Evolutionary conservation across 805 yeast species (phyloP), one percentile per base, ranked within the genome.

Genomic region (Candida nemodendra): DNA sequence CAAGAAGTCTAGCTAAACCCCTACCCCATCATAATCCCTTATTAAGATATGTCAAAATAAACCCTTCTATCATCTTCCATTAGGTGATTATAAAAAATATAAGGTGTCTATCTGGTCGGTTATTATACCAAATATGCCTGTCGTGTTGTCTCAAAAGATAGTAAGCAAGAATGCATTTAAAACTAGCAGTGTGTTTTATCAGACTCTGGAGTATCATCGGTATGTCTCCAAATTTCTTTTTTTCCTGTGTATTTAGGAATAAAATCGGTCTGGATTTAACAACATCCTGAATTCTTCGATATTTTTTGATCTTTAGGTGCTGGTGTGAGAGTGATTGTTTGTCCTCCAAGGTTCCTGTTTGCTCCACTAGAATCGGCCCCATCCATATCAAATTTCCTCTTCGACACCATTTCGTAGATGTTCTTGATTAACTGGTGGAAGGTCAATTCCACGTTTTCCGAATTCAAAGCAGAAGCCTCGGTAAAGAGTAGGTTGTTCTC

Each of bases 401-500:
- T 84, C 45, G 91, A 77, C 54, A 91, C 85, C 95, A 88, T 84
- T 59, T 91, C 95, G 65, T 89, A 90, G 54, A 93, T 93, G 54
- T 91, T 87, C 48, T 90, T 87, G 56, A 93, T 78, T 50, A 93
- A 77, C 63, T 90, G 95, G 62, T 89, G 87, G 76, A 93, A 93
- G 7, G 97, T 90, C 50, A 80, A 73, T 61, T 93, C 98, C 41
- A 93, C 99, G 62, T 93, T 93, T 57, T 91, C 95, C 30, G 95
- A 83, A 52, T 87, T 87, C 46, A 93, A 74, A 18, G 98, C 99
- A 44, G 95, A 83, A 12, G 98, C 95, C 71, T 93, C 99, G 31
- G 96, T 91, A 62, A 93, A 93, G 55, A 93, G 71, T 54, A 93
- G 73, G 62, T 79, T 86, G 69, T 93, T 90, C 65, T 93, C 97